Percentiles rank a stretch among this genome's conserved stretches.
Evolutionary conservation across 306 rosid species (phyloP).

Genomic region (Lathyrus sativus): DNA sequence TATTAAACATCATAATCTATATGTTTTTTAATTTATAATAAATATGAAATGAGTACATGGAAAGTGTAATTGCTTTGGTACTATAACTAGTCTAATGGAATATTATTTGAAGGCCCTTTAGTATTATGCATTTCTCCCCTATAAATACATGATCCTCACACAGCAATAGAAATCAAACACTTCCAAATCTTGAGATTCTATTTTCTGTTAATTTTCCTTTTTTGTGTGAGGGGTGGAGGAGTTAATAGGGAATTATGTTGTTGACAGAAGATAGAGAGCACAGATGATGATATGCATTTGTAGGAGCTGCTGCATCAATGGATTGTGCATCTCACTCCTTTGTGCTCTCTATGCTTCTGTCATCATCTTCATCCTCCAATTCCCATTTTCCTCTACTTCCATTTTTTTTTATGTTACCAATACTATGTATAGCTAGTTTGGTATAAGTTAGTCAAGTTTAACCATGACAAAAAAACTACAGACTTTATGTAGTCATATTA

Average conservation of each 20-base stretch:
- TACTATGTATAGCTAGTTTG: no score
- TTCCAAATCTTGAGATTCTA: not conserved
- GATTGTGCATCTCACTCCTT: conserved; percentile 49
- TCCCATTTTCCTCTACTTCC: conserved; percentile 23
- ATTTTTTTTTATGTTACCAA: no score
- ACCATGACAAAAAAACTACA: no score
- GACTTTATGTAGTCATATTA: no score
- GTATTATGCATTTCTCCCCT: not conserved
- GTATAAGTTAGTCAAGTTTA: no score
- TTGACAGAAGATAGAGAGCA: conserved; percentile 99
- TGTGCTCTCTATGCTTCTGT: conserved; percentile 72
- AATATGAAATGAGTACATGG: not conserved
- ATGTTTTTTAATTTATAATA: no score
- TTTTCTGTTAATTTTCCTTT: not conserved
- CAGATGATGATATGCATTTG: conserved; percentile 58
- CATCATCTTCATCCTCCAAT: conserved; percentile 47
- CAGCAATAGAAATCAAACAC: conserved; percentile 3
- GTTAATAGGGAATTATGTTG: conserved; percentile 41
- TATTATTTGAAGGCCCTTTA: conserved; percentile 30
- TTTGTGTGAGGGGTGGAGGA: not conserved
- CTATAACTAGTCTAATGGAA: conserved; percentile 23
- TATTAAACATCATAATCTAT: no score
- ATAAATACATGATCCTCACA: not conserved
- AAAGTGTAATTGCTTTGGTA: conserved; percentile 32
- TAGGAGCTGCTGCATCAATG: not conserved